A percentile compares a stretch with the other conserved stretches of the same genome.
These are phyloP conservation scores for Sideroxylon spinosum DNA, from an alignment of 179 eudicot species.

Conservation along the genomic window DNA sequence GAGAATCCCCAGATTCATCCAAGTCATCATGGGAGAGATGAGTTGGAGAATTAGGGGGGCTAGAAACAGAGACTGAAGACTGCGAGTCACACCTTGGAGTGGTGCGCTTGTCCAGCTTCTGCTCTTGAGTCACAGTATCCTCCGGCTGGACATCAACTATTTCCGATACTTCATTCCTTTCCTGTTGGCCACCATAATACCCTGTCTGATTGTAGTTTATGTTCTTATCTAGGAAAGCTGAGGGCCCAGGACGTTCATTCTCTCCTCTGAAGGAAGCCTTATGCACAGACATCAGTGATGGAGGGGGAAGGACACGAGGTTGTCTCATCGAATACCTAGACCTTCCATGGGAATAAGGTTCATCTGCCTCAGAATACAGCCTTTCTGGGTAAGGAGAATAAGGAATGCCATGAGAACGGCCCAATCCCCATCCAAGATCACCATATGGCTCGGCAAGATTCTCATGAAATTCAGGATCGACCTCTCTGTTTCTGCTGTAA, in stretches of 20 bases:
- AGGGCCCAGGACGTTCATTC: constrained; percentile 47
- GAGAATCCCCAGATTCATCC: constrained; percentile 72
- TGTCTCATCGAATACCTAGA: constrained; percentile 75
- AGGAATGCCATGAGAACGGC: constrained; percentile 38
- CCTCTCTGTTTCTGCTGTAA: constrained; percentile 42
- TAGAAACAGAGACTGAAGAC: constrained; percentile 87
- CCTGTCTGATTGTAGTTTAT: constrained; percentile 30
- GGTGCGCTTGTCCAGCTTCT: constrained; percentile 34
- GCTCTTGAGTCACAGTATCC: constrained; percentile 29
- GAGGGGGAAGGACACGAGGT: constrained; percentile 97
- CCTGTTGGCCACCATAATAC: constrained; percentile 41
- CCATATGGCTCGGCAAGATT: constrained; percentile 48
- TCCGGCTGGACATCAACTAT: constrained; percentile 34
- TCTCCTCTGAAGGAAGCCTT: constrained; percentile 47
- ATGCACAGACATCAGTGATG: constrained; percentile 48
- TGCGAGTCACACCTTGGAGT: constrained; percentile 73
- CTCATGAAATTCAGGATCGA: constrained; percentile 58
- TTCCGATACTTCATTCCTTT: constrained; percentile 37
- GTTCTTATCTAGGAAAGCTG: constrained; percentile 36
- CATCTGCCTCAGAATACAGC: constrained; percentile 60
- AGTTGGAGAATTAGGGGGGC: constrained; percentile 86
- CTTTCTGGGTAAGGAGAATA: constrained; percentile 51
- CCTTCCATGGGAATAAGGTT: constrained; percentile 65
- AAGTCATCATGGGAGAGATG: constrained; percentile 89
- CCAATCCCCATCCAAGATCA: constrained; percentile 65